A percentile compares a stretch with the other conserved stretches of the same genome.
These are phyloP conservation scores for Colletotrichum filicis DNA, from an alignment of 2,329 filamentous ascomycete species.

Conservation along the genomic window DNA sequence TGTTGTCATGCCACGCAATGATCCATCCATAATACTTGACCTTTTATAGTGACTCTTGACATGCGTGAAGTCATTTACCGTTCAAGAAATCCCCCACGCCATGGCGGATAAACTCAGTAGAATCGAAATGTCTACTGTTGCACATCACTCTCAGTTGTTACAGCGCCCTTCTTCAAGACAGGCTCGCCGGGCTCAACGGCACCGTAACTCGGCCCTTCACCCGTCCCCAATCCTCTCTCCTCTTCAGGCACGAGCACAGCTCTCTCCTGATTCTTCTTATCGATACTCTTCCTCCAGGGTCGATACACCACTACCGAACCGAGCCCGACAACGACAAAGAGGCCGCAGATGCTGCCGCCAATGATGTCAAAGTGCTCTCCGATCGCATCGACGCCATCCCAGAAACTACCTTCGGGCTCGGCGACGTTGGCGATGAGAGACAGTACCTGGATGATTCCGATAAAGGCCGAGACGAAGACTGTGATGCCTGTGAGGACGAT, in stretches of 20 bases:
- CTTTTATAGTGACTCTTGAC: not conserved
- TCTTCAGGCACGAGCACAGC: not conserved
- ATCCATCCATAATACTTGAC: not conserved
- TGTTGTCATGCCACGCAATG: not conserved
- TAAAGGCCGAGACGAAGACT: constrained; percentile 84
- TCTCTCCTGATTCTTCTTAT: constrained; percentile 39
- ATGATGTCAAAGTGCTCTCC: constrained; percentile 88
- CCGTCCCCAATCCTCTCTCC: constrained; percentile 21
- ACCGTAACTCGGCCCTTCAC: constrained; percentile 62
- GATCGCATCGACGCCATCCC: constrained; percentile 83
- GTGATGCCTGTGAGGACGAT: constrained; percentile 87
- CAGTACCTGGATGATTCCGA: constrained; percentile 86
- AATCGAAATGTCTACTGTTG: not conserved
- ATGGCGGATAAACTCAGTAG: not conserved
- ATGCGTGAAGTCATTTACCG: not conserved
- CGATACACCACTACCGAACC: constrained; percentile 80
- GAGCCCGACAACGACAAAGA: constrained; percentile 82
- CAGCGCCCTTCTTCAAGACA: not conserved
- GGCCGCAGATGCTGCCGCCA: constrained; percentile 85
- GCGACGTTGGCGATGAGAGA: constrained; percentile 82
- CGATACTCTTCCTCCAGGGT: constrained; percentile 75
- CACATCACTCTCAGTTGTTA: not conserved
- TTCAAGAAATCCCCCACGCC: not conserved
- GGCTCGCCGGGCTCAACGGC: constrained; percentile 49
- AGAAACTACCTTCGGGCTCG: constrained; percentile 80